Base-by-base conservation (phyloP, 345 rosid species). In the Boechera stricta region DNA sequence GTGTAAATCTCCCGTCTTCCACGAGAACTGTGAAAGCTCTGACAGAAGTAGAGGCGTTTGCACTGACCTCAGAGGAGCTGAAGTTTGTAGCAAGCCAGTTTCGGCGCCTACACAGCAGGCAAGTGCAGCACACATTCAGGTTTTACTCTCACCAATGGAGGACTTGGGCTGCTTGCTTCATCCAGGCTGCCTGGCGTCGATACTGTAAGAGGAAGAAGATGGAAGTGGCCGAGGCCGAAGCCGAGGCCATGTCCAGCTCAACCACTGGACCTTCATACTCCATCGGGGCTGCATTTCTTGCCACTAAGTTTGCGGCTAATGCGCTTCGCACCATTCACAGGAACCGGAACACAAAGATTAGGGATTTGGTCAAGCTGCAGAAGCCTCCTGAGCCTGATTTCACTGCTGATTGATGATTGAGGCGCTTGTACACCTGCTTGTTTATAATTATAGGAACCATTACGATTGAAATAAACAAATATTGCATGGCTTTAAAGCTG, bases 161-260 rank as follows among this genome's bases (percentile, higher is more conserved):
- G 86, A 91, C 98, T n/a, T 94, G 98, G 98, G 98, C 97, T 0
- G 98, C 98, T 38, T 91, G 96, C 83, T 94, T 94, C 52, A 90
- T 94, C 69, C 98, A 91, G 49, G 98, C 97, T 7, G 97, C 97
- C 0, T 94, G 98, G 98, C 88, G 96, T 1, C 82, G 98, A 5
- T 89, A 94, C 76, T 82, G 86, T 53, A 94, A 86, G 84, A 87
- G 94, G 80, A 94, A 94, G 88, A 86, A 15, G 48, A 71, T 87
- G 86, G 98, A 91, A 78, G 91, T 69, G 63, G 91, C 79, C 12
- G 86, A 71, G 11, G 85, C 85, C 15, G 86, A n/a, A n/a, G n/a
- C n/a, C n/a, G n/a, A n/a, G n/a, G n/a, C n/a, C n/a, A n/a, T 18
- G 9, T 4, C 73, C 5, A 58, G 51, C 44, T 35, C 79, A 59